Percentiles rank a stretch among this genome's conserved stretches.
phyloP scores from a whole-genome alignment of 768 basidiomycete species.

The Chalciporus chontae region DNA sequence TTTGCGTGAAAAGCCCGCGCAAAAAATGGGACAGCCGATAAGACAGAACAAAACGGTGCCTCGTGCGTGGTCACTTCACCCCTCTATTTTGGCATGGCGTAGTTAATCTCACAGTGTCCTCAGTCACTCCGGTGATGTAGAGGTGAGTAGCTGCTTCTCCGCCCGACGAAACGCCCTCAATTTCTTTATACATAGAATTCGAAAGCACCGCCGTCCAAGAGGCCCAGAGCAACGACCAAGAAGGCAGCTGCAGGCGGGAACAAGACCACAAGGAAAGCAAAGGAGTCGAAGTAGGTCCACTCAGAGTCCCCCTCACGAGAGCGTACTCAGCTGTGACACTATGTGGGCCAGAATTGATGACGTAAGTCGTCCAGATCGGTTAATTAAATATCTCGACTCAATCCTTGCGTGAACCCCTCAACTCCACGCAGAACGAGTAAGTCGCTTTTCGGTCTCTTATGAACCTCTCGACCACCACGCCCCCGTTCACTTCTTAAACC shows the following conservation, averaged over 20 bases:
- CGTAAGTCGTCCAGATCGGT: slow-evolving; percentile 25
- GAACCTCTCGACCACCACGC: slow-evolving; percentile 7
- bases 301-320: background rate
- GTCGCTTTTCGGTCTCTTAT: slow-evolving; percentile 23
- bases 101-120: slow-evolving; percentile 12
- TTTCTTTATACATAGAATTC: slow-evolving; percentile 3
- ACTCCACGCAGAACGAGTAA: slow-evolving; percentile 29
- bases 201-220: slow-evolving; percentile 38
- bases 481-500: slow-evolving; percentile 10
- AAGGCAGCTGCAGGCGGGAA: slow-evolving; percentile 11
- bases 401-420: slow-evolving; percentile 24
- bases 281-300: slow-evolving; percentile 13
- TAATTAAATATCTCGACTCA: slow-evolving; percentile 13
- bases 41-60: slow-evolving; percentile 4
- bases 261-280: slow-evolving; percentile 16
- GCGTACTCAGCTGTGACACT: background rate
- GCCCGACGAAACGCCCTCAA: background rate
- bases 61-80: slow-evolving; percentile 23
- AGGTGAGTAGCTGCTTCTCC: slow-evolving; percentile 24
- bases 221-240: slow-evolving; percentile 32
- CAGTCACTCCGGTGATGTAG: slow-evolving; percentile 14
- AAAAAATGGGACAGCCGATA: slow-evolving; percentile 9
- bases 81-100: background rate
- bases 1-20: slow-evolving; percentile 14
- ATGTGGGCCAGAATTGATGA: slow-evolving; percentile 33